Base-by-base conservation (phyloP, 192 early-diverging fungal species). In the Rhizoclosmatium sp. region DNA sequence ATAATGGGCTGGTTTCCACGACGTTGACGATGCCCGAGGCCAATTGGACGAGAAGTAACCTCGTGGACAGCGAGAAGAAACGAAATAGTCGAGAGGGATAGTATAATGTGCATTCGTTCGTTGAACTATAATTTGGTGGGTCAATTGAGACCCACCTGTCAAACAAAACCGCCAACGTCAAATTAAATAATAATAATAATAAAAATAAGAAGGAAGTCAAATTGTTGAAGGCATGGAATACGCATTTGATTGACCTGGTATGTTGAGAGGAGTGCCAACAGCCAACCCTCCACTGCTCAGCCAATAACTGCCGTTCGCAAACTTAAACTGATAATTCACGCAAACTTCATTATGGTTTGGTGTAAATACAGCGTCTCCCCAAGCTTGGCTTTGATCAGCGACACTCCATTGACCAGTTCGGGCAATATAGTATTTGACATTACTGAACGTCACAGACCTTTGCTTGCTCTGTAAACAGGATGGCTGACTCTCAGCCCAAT, bases 271-370 rank as follows among this genome's bases (percentile, higher is more conserved):
- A 3, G 45, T 2, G 16, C 69, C 69, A 10, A 71, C 45, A 21
- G 65, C 65, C 69, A 58, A 19, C 10, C 69, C 69, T 10, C 69
- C 69, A n/a, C 48, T 71, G 14, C 69, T 56, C 10, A 49, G 48
- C 47, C 51, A 71, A 71, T 44, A 56, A 19, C 14, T 14, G 16
- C 69, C 69, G 14, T 56, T 56, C 19, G n/a, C 69, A 71, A 71
- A 71, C 39, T 71, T 2, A 71, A 71, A 71, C 69, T 49, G 10
- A 56, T 71, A 71, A 39, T 71, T 71, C 23, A n/a, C 51, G 39
- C 69, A 71, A n/a, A 71, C n/a, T 40, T 71, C 69, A 56, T 71
- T 71, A 56, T 56, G 69, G 47, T 71, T 56, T 12, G 69, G 69
- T 12, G 47, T 71, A 41, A 71, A 71, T 2, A 56, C 69, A 31